Evolutionary conservation across 352 stramenopile genomes (phyloP).

Genomic region (Pythium phragmitis): DNA sequence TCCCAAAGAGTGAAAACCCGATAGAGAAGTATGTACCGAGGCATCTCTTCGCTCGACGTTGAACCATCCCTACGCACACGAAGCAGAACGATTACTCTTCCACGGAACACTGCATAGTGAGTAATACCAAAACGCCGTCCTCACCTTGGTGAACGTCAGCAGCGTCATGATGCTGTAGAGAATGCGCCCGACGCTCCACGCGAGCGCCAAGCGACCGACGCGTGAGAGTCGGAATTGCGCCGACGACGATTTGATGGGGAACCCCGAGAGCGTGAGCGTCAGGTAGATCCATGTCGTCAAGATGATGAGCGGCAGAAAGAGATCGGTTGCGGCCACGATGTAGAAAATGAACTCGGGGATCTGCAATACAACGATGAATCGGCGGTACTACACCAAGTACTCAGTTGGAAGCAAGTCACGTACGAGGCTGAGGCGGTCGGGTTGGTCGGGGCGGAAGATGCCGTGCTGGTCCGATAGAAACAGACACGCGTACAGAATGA

Average conservation of each 20-base stretch:
- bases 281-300: slow-evolving; percentile 90
- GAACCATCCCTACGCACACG: slow-evolving; percentile 58
- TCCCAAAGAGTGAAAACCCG: background rate
- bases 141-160: slow-evolving; percentile 82
- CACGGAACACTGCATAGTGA: background rate
- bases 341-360: slow-evolving; percentile 82
- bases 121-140: background rate
- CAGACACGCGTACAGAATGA: slow-evolving; percentile 87
- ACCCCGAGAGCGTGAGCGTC: slow-evolving; percentile 84
- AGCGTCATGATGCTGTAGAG: slow-evolving; percentile 88
- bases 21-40: slow-evolving; percentile 38
- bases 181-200: slow-evolving; percentile 84
- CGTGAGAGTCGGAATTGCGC: slow-evolving; percentile 53
- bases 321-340: slow-evolving; percentile 79
- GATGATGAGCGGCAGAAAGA: slow-evolving; percentile 88
- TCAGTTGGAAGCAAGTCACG: background rate
- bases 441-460: slow-evolving; percentile 77
- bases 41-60: slow-evolving; percentile 69
- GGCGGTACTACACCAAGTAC: background rate
- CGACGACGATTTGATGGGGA: slow-evolving; percentile 79
- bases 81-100: background rate
- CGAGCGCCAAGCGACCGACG: slow-evolving; percentile 65
- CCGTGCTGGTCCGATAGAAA: slow-evolving; percentile 84
- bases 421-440: slow-evolving; percentile 70
- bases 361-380: slow-evolving; percentile 24